These are phyloP conservation scores for Glycine tomentella DNA, from an alignment of 306 rosid species.

Conservation along the genomic window DNA sequence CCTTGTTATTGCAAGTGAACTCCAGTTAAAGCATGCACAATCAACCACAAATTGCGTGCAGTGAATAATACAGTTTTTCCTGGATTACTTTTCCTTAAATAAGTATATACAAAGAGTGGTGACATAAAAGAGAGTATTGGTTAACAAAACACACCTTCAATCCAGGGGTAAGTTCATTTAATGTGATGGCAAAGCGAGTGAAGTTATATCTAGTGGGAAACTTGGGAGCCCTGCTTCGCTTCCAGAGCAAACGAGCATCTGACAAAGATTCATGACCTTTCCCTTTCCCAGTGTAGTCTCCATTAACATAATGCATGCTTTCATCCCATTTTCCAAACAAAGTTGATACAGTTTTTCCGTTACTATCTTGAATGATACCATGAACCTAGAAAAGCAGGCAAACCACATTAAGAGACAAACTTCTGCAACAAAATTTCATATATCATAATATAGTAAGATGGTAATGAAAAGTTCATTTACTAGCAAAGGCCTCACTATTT, in stretches of 20 bases:
- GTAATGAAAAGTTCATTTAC: neutral
- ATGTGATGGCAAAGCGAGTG: slow-evolving; percentile 92
- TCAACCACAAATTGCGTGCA: slow-evolving; percentile 8
- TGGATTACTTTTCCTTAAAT: slow-evolving; percentile 4
- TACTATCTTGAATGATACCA: slow-evolving; percentile 84
- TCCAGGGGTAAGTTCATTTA: slow-evolving; percentile 91
- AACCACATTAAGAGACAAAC: slow-evolving; percentile 23
- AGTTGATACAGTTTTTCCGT: slow-evolving; percentile 87
- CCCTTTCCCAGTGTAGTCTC: slow-evolving; percentile 84
- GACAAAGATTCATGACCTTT: slow-evolving; percentile 83
- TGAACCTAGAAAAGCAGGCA: slow-evolving; percentile 68
- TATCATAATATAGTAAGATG: neutral
- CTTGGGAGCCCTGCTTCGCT: slow-evolving; percentile 82
- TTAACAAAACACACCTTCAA: slow-evolving; percentile 73
- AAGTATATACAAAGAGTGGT: slow-evolving; percentile 3
- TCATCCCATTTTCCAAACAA: slow-evolving; percentile 99
- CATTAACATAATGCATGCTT: slow-evolving; percentile 84
- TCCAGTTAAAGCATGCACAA: slow-evolving; percentile 6
- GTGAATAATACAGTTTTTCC: slow-evolving; percentile 11
- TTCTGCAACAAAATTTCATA: slow-evolving; percentile 14
- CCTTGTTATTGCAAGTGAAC: neutral
- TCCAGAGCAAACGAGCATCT: slow-evolving; percentile 86
- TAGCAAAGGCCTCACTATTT: slow-evolving; percentile 24
- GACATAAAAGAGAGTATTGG: slow-evolving; percentile 34
- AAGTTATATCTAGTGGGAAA: slow-evolving; percentile 90